Evolutionary conservation across 495 filamentous ascomycete genomes (phyloP).

Genomic region (Geoglossum glabrum): DNA sequence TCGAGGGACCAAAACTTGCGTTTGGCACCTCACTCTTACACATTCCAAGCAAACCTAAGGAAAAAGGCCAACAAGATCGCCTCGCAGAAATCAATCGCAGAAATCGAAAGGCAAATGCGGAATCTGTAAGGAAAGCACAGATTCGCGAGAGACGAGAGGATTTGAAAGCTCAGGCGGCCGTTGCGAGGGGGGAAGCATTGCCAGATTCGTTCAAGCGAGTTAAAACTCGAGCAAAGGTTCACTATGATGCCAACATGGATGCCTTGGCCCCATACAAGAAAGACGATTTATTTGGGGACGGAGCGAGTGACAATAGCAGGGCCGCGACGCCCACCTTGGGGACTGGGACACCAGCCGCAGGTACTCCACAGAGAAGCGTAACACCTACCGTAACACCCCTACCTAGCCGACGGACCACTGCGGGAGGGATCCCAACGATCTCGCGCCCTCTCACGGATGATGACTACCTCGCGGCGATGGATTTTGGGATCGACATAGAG

Average conservation of each 20-base stretch:
- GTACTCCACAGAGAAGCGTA: not conserved
- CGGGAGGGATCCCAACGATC: not conserved
- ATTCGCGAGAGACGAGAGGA: conserved; percentile 15
- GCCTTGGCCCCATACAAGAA: not conserved
- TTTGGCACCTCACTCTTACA: conserved; percentile 35
- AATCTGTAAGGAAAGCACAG: conserved; percentile 19
- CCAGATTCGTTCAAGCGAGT: conserved; percentile 1
- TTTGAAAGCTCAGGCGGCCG: not conserved
- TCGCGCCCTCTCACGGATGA: conserved; percentile 12
- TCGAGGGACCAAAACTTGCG: conserved; percentile 48
- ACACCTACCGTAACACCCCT: not conserved
- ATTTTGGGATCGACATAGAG: conserved; percentile 24
- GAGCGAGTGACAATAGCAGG: not conserved
- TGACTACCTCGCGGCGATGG: conserved; percentile 20
- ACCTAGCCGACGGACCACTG: not conserved
- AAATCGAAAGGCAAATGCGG: conserved; percentile 16
- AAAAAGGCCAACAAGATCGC: conserved; percentile 9
- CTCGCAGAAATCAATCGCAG: conserved; percentile 16
- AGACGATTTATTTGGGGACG: not conserved
- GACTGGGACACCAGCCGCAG: not conserved
- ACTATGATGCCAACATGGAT: conserved; percentile 1
- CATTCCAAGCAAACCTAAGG: not conserved
- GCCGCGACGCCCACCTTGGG: not conserved
- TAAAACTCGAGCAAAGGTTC: conserved; percentile 14
- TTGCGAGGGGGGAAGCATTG: conserved; percentile 3